Evolutionary conservation across 257 asterid species (phyloP), one percentile per base, ranked within the genome.

Genomic region (Petrea volubilis): DNA sequence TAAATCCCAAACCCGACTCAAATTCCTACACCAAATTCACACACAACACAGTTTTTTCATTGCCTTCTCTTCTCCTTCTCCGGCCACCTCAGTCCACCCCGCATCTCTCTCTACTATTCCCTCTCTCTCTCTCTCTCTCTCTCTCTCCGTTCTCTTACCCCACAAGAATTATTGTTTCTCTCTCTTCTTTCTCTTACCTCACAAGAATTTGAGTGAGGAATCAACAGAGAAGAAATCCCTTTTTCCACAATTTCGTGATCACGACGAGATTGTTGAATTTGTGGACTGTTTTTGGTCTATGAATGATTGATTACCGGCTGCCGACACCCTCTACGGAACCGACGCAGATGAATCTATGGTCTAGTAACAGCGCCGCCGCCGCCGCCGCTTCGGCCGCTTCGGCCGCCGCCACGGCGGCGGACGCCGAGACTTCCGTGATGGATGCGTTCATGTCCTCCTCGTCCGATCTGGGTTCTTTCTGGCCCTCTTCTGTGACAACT

Each of bases 381-480:
- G 34, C 38, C 46, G 14, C 58, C 47, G 12, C 77, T 29, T 65
- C 79, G 28, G 60, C 74, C 57, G 21, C 74, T 23, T 38, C 74
- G 50, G 51, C 63, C 40, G 34, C 38, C 46, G 14, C 58, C 47
- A 25, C 77, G 36, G 68, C 79, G 28, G 60, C 74, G 27, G 88
- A 78, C 15, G 82, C 71, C 47, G 86, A 79, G 52, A 67, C 76
- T 7, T 81, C 89, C 4, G 76, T 83, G 85, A 81, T 80, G 83
- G 97, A 90, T 36, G 76, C 74, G 2, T 84, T 90, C 63, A 70
- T 86, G 65, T 78, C 90, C 21, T 80, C 92, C 34, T 25, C 75
- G 6, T 81, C 86, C 4, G 95, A 86, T 80, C 84, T 80, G n/a
- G 23, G 77, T 1, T 77, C 90, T 0, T 72, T 85, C 64, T 90